Conservation (phyloP, 2,329 filamentous ascomycete species). For the Aureobasidium melanogenum region DNA sequence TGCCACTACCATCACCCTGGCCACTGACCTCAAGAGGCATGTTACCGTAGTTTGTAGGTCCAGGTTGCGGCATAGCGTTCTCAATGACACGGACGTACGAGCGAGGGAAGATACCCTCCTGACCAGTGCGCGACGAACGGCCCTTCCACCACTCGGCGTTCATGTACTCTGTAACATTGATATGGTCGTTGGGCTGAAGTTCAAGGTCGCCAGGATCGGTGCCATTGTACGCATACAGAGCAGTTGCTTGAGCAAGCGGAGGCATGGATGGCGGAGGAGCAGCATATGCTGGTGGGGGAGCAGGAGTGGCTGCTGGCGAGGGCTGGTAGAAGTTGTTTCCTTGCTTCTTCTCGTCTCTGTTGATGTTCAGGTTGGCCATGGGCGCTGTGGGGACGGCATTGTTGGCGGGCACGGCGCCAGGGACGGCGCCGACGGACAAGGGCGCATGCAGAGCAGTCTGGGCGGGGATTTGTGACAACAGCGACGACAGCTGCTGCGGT, state of each 20-base stretch:
- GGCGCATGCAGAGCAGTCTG: slow-evolving; percentile 50
- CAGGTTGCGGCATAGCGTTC: slow-evolving; percentile 44
- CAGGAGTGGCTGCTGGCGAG: slow-evolving; percentile 33
- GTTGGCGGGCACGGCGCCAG: slow-evolving; percentile 18
- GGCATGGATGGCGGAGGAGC: slow-evolving; percentile 35
- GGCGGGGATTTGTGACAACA: slow-evolving; percentile 64
- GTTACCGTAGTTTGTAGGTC: slow-evolving; percentile 49
- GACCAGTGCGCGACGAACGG: slow-evolving; percentile 68
- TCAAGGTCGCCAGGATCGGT: slow-evolving; percentile 74
- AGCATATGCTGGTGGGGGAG: slow-evolving; percentile 47
- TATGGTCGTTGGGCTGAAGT: slow-evolving; percentile 69
- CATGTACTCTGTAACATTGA: slow-evolving; percentile 84
- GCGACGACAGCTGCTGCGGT: slow-evolving; percentile 63
- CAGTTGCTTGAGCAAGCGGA: slow-evolving; percentile 63
- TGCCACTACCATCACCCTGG: slow-evolving; percentile 37
- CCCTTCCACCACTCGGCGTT: slow-evolving; percentile 98
- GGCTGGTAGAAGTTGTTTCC: slow-evolving; percentile 28
- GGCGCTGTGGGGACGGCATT: slow-evolving; percentile 22
- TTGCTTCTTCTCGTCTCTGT: slow-evolving; percentile 26
- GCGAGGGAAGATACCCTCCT: slow-evolving; percentile 90
- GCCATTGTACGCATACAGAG: slow-evolving; percentile 75
- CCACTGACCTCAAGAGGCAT: slow-evolving; percentile 69
- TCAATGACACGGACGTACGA: slow-evolving; percentile 72
- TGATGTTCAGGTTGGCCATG: slow-evolving; percentile 27
- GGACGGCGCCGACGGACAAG: slow-evolving; percentile 28